Conservation (phyloP, 2,329 filamentous ascomycete species). For the Fusarium papillatum region DNA sequence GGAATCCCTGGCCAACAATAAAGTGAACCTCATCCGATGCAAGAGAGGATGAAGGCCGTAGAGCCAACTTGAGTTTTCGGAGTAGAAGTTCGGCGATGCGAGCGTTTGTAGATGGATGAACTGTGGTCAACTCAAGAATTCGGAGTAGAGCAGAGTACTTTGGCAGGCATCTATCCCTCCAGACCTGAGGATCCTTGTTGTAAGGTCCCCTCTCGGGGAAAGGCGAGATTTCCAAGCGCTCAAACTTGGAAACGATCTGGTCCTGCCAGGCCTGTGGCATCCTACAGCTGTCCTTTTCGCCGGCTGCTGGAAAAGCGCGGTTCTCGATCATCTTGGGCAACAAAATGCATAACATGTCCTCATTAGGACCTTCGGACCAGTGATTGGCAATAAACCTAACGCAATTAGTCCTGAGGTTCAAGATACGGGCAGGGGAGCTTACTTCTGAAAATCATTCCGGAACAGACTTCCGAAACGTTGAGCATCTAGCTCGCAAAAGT, state of each 20-base stretch:
- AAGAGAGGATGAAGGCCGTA: constrained; percentile 71
- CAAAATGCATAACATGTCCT: constrained; percentile 77
- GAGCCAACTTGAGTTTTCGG: constrained; percentile 74
- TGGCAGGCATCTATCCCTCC: constrained; percentile 74
- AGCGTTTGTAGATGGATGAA: constrained; percentile 76
- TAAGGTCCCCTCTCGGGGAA: constrained; percentile 75
- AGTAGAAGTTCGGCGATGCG: constrained; percentile 76
- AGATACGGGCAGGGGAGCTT: constrained; percentile 46
- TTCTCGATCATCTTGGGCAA: constrained; percentile 74
- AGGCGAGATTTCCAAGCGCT: constrained; percentile 72
- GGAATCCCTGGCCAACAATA: constrained; percentile 81
- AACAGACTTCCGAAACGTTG: constrained; percentile 85
- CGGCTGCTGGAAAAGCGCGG: constrained; percentile 65
- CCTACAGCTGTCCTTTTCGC: constrained; percentile 66
- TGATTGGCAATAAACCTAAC: constrained; percentile 80
- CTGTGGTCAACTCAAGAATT: constrained; percentile 71
- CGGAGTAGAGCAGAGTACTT: constrained; percentile 78
- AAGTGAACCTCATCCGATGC: constrained; percentile 77
- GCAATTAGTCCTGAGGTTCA: constrained; percentile 27
- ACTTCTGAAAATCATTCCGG: constrained; percentile 85
- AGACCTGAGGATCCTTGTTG: constrained; percentile 72
- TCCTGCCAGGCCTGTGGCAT: constrained; percentile 80
- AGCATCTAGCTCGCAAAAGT: constrained; percentile 80
- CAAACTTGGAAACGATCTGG: constrained; percentile 79
- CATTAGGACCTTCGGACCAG: constrained; percentile 77